These are phyloP conservation scores for Apiospora pterosperma DNA, from an alignment of 2,329 filamentous ascomycete genomes.

Conservation along the genomic window DNA sequence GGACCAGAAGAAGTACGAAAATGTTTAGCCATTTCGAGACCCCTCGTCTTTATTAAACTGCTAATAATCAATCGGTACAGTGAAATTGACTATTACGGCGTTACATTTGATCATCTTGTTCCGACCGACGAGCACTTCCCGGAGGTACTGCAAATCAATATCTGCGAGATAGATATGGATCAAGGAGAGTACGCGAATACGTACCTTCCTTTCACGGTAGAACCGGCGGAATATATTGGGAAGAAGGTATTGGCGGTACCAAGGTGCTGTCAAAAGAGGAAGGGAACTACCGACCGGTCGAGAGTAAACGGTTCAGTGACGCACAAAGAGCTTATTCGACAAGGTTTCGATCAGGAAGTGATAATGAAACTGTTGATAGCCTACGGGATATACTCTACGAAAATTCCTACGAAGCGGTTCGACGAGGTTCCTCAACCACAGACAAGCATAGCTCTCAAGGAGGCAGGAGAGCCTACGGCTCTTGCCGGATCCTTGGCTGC, in stretches of 20 bases:
- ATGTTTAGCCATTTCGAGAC: not conserved
- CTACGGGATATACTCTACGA: too few relatives aligned
- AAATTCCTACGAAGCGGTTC: too few relatives aligned
- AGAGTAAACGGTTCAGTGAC: constrained; percentile 25
- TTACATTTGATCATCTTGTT: constrained; percentile 39
- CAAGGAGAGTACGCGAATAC: constrained; percentile 31
- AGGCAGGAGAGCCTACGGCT: too few relatives aligned
- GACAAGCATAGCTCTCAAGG: too few relatives aligned
- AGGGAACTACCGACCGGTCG: constrained; percentile 29
- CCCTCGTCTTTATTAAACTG: constrained; percentile 1
- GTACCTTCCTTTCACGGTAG: constrained; percentile 28
- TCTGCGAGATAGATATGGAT: constrained; percentile 36
- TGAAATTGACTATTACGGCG: constrained; percentile 34
- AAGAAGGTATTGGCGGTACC: constrained; percentile 37
- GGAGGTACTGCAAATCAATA: constrained; percentile 40
- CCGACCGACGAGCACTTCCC: constrained; percentile 30
- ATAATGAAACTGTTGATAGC: too few relatives aligned
- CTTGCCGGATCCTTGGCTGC: too few relatives aligned
- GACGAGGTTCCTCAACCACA: too few relatives aligned
- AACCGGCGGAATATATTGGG: constrained; percentile 33
- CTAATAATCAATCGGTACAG: constrained; percentile 6
- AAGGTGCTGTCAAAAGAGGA: constrained; percentile 37
- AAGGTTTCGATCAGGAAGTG: too few relatives aligned
- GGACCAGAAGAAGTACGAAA: too few relatives aligned
- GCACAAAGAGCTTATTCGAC: too few relatives aligned